Conservation (phyloP, 305 asterid species). For the Plantago coronopus region DNA sequence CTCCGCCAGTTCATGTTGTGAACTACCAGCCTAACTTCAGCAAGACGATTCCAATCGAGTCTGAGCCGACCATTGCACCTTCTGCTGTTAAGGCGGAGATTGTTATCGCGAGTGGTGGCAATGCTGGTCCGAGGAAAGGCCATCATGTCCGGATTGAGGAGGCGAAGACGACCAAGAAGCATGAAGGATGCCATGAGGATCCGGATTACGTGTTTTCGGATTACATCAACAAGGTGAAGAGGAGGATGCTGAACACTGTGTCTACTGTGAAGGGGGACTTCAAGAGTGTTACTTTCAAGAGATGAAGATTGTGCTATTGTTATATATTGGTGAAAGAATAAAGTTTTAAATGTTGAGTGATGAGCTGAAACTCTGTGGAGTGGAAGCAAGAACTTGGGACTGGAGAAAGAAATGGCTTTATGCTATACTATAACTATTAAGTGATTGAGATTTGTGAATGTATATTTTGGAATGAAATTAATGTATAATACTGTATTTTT, state of each 20-base stretch:
- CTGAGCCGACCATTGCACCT: constrained; percentile 1
- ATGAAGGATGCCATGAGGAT: constrained; percentile 19
- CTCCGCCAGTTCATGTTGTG: background rate
- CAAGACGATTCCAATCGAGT: constrained; percentile 8
- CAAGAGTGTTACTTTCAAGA: background rate
- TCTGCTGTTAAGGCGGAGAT: background rate
- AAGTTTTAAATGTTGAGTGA: constrained; percentile 1
- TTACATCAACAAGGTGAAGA: constrained; percentile 34
- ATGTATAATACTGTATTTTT: no score
- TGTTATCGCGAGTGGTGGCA: background rate
- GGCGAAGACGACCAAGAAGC: background rate
- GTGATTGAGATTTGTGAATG: no score
- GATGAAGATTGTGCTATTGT: background rate
- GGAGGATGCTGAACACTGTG: constrained; percentile 29
- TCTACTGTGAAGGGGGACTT: constrained; percentile 19
- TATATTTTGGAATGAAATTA: no score
- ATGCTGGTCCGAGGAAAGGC: constrained; percentile 8
- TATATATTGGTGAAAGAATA: background rate
- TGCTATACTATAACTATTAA: no score
- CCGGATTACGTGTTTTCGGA: constrained; percentile 33
- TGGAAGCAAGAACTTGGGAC: no score
- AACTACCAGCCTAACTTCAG: constrained; percentile 10
- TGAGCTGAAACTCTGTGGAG: background rate
- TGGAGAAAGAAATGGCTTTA: no score
- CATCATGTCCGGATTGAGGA: background rate